A percentile compares a stretch with the other conserved stretches of the same genome.
Conservation (phyloP, 148 eudicot species). For the Fagopyrum tataricum region DNA sequence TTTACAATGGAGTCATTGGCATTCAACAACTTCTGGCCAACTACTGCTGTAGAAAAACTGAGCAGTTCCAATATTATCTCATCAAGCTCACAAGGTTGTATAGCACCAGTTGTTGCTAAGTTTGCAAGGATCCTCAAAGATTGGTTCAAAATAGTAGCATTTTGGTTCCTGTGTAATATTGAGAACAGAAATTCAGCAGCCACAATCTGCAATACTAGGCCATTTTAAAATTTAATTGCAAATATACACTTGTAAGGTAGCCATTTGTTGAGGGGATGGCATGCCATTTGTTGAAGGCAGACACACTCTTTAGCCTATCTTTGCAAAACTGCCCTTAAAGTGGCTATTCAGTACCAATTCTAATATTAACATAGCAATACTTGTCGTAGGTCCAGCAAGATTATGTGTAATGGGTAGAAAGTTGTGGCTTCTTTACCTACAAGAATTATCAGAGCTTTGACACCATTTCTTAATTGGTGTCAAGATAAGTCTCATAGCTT, state of each 20-base stretch:
- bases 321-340: not conserved
- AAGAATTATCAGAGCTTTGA: constrained; percentile 30
- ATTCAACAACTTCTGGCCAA: constrained; percentile 44
- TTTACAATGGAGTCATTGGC: constrained; percentile 59
- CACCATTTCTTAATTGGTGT: constrained; percentile 53
- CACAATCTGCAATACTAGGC: not conserved
- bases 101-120: constrained; percentile 75
- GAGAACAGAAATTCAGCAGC: not conserved
- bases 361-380: not conserved
- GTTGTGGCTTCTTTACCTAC: constrained; percentile 40
- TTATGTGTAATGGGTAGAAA: not conserved
- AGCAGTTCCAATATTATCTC: constrained; percentile 73
- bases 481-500: constrained; percentile 56
- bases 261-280: not conserved
- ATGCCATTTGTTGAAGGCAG: not conserved
- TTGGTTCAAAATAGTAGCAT: constrained; percentile 47
- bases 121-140: constrained; percentile 81
- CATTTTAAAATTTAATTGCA: not conserved
- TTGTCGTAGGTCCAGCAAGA: not conserved
- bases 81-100: constrained; percentile 47
- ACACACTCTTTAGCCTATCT: not conserved
- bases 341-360: not conserved
- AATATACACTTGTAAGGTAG: not conserved
- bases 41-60: constrained; percentile 46
- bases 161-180: constrained; percentile 55